Base-by-base conservation (phyloP, 2,329 filamentous ascomycete genomes). In the Escovopsis sp. region DNA sequence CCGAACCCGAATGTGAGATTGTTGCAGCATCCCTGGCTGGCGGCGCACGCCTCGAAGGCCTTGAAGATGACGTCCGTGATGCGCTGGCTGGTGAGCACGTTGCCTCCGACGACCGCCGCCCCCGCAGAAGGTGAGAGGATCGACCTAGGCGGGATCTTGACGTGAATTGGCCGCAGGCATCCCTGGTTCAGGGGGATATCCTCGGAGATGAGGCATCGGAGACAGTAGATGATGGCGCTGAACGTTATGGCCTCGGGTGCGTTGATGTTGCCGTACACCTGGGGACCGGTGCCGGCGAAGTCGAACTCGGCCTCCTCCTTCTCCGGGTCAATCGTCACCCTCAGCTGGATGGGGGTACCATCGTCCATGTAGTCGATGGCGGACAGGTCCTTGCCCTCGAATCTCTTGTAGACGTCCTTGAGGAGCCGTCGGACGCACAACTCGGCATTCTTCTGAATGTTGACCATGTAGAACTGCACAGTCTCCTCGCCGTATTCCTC, bases 171-270 rank as follows among this genome's bases (percentile, higher is more conserved):
- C 45, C 76, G 77, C 20, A 89, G 62, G 46, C 84, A 89, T 46
- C 84, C 84, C 58, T 91, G 84, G 57, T 91, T 91, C 4, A 91
- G 66, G 0, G 84, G 84, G 7, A 91, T 88, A 47, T 89, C 84
- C 52, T 85, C 77, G 8, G 74, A 80, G 48, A 91, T 87, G 43
- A 91, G 68, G 51, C 79, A 84, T 24, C 84, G 74, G 13, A 91
- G 67, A 51, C 83, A 89, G 66, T 91, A 91, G 48, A 91, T 89
- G 49, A 89, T 88, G n/a, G 84, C 84, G 7, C 76, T 82, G 61
- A 84, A 86, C 0, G 83, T 88, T 38, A 91, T 82, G 3, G 84
- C 84, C 59, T 85, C 74, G 0, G 84, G 84, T 0, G 84, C 84
- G 53, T 91, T 91, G 59, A 80, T 80, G 51, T 87, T 88, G 27